Conservation (phyloP, 1,284 basidiomycete species). For the Ceratobasidium sp. region DNA sequence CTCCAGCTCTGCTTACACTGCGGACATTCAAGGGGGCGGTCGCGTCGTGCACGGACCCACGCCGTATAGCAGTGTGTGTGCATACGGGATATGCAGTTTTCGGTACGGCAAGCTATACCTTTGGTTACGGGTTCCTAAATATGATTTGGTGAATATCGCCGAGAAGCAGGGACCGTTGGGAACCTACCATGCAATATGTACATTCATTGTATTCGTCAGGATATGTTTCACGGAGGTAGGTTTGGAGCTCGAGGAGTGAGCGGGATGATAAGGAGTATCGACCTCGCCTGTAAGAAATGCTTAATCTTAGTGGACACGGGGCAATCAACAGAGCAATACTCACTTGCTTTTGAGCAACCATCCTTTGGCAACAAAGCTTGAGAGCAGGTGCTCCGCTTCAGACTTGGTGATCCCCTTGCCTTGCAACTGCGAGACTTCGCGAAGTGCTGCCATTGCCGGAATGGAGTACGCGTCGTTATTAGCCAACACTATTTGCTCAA, state of each 20-base stretch:
- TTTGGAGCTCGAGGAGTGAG: slow-evolving; percentile 72
- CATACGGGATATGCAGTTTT: slow-evolving; percentile 68
- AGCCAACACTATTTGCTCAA: slow-evolving; percentile 86
- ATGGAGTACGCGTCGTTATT: slow-evolving; percentile 75
- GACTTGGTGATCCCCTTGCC: slow-evolving; percentile 69
- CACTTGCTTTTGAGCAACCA: slow-evolving; percentile 81
- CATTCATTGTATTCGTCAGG: slow-evolving; percentile 73
- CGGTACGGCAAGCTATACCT: slow-evolving; percentile 67
- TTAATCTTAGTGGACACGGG: not conserved
- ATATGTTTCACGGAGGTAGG: slow-evolving; percentile 76
- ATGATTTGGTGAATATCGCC: not conserved
- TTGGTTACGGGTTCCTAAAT: slow-evolving; percentile 64
- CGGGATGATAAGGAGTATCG: slow-evolving; percentile 80
- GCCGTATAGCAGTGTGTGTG: slow-evolving; percentile 70
- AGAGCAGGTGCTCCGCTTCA: slow-evolving; percentile 73
- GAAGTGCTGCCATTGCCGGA: slow-evolving; percentile 74
- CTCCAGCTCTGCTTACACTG: slow-evolving; percentile 32
- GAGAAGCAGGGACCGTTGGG: slow-evolving; percentile 45
- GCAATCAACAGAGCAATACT: slow-evolving; percentile 50
- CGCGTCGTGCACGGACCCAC: slow-evolving; percentile 41
- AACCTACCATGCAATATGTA: slow-evolving; percentile 73
- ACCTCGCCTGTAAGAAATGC: slow-evolving; percentile 59
- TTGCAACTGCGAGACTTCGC: slow-evolving; percentile 68
- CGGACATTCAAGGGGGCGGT: slow-evolving; percentile 23
- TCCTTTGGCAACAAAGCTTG: slow-evolving; percentile 79